phyloP scores from a whole-genome alignment of 345 rosid species.

The Camelina neglecta region DNA sequence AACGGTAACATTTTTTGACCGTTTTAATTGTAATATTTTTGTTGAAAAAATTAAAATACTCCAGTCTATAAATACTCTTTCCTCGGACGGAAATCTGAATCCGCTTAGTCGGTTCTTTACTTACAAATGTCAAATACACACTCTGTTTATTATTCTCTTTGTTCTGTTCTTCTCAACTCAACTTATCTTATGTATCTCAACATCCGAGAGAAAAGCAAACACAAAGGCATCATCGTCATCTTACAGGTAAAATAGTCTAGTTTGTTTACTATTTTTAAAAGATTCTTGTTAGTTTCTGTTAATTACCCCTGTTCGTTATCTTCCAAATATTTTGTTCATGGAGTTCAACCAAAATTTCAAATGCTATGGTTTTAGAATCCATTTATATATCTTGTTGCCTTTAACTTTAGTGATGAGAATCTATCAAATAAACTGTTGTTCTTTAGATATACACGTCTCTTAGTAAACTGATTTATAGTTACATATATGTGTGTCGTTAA shows the following conservation, averaged over 20 bases:
- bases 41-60: background rate
- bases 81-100: background rate
- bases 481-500: too few species aligned
- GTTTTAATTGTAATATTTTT: background rate
- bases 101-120: background rate
- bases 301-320: too few species aligned
- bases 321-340: too few species aligned
- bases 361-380: too few species aligned
- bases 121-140: conserved; percentile 5
- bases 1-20: background rate
- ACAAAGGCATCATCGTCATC: background rate
- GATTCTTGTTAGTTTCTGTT: background rate
- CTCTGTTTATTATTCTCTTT: background rate
- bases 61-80: background rate
- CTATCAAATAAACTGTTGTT: too few species aligned
- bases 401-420: too few species aligned
- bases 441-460: too few species aligned
- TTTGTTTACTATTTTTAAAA: background rate
- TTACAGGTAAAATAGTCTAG: background rate
- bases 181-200: background rate
- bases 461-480: too few species aligned
- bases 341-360: too few species aligned
- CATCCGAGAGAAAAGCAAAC: background rate
- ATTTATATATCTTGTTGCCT: too few species aligned
- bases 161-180: background rate